Evolutionary conservation across 2,329 filamentous ascomycete genomes (phyloP).

Genomic region (Pyricularia grisea): DNA sequence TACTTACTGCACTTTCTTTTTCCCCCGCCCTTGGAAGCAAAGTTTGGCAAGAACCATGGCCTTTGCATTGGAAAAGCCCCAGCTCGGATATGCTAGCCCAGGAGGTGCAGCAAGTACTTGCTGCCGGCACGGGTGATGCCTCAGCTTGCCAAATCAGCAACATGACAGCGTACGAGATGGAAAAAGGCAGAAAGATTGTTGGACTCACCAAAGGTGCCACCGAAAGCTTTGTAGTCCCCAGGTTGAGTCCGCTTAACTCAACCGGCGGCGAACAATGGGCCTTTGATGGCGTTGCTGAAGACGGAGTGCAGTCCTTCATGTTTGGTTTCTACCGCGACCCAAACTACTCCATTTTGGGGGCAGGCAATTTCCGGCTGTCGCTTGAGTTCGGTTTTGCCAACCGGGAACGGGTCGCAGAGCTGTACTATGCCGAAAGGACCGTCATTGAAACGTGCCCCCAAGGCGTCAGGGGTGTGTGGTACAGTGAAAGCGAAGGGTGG

Average conservation of each 20-base stretch:
- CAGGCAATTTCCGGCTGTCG: neutral
- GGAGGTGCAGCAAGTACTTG: neutral
- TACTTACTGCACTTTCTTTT: neutral
- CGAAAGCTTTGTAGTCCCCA: neutral
- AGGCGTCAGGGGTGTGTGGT: neutral
- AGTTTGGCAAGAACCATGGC: neutral
- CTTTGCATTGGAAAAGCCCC: neutral
- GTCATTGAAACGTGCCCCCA: neutral
- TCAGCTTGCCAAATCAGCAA: neutral
- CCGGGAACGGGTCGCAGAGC: neutral
- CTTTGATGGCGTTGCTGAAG: neutral
- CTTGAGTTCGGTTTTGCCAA: neutral
- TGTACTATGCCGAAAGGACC: neutral
- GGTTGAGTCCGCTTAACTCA: neutral
- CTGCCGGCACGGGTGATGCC: neutral
- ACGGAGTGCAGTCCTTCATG: neutral
- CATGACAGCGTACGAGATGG: neutral
- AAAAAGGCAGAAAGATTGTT: neutral
- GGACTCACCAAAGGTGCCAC: neutral
- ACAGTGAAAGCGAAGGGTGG: neutral
- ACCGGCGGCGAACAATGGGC: neutral
- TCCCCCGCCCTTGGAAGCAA: neutral
- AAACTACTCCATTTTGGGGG: neutral
- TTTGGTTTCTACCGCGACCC: neutral
- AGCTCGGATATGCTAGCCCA: neutral